Conservation (phyloP, 306 rosid species). For the Senna siamea region DNA sequence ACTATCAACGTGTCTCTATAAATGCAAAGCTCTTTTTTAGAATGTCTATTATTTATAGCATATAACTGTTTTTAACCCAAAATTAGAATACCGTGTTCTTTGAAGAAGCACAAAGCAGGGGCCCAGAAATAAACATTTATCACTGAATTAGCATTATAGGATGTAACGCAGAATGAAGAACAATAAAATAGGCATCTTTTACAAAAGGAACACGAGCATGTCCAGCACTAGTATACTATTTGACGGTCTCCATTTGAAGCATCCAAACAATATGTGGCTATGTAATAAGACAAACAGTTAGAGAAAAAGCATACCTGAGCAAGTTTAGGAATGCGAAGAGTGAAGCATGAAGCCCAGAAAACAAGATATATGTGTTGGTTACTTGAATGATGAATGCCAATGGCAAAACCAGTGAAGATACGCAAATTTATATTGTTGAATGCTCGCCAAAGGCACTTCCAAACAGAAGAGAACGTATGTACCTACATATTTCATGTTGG, state of each 20-base stretch:
- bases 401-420: background rate
- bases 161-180: too few relatives aligned
- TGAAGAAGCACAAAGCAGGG: background rate
- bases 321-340: background rate
- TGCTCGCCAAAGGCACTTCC: background rate
- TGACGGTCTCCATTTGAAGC: background rate
- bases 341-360: background rate
- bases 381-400: background rate
- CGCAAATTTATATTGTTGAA: background rate
- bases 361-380: too few relatives aligned
- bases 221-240: too few relatives aligned
- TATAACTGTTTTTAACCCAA: too few relatives aligned
- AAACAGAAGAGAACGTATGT: background rate
- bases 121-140: background rate
- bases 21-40: too few relatives aligned
- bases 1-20: too few relatives aligned
- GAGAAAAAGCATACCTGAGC: background rate
- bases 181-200: too few relatives aligned
- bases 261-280: background rate
- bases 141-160: too few relatives aligned
- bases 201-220: too few relatives aligned
- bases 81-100: too few relatives aligned
- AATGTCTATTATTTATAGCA: too few relatives aligned
- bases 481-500: background rate
- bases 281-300: too few relatives aligned